Conservation (phyloP, 331 rosid genomes). For the Pyracantha coccinea region DNA sequence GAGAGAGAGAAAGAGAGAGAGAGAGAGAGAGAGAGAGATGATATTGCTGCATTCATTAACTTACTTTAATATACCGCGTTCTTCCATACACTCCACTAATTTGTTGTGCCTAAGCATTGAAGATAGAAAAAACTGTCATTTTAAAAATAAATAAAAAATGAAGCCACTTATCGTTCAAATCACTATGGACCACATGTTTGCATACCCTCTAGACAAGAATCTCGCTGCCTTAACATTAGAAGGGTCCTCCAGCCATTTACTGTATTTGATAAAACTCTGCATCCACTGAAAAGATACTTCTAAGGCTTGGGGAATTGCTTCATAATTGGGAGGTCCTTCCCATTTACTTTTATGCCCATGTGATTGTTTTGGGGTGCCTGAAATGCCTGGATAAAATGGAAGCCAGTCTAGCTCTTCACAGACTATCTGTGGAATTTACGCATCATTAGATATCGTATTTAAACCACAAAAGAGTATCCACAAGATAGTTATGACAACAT, state of each 20-base stretch:
- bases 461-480: conserved; percentile 15
- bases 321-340: conserved; percentile 78
- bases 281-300: conserved; percentile 92
- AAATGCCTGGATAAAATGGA: conserved; percentile 74
- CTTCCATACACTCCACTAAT: conserved; percentile 72
- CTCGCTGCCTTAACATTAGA: conserved; percentile 91
- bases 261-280: conserved; percentile 82
- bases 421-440: conserved; percentile 58
- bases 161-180: conserved; percentile 18
- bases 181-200: conserved; percentile 9
- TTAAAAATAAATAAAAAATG: not conserved
- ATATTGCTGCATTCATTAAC: conserved; percentile 4
- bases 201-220: conserved; percentile 89
- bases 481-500: conserved; percentile 9
- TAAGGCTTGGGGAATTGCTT: conserved; percentile 63
- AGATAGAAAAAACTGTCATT: not conserved
- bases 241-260: conserved; percentile 85
- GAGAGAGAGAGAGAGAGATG: not conserved
- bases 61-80: conserved; percentile 64
- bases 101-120: conserved; percentile 58
- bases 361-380: conserved; percentile 41
- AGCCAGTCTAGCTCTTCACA: conserved; percentile 99
- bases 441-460: conserved; percentile 20
- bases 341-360: conserved; percentile 54
- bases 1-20: no score